A percentile compares a stretch with the other conserved stretches of the same genome.
phyloP scores from a whole-genome alignment of 768 basidiomycete species.

The Amanita pallidorosea region DNA sequence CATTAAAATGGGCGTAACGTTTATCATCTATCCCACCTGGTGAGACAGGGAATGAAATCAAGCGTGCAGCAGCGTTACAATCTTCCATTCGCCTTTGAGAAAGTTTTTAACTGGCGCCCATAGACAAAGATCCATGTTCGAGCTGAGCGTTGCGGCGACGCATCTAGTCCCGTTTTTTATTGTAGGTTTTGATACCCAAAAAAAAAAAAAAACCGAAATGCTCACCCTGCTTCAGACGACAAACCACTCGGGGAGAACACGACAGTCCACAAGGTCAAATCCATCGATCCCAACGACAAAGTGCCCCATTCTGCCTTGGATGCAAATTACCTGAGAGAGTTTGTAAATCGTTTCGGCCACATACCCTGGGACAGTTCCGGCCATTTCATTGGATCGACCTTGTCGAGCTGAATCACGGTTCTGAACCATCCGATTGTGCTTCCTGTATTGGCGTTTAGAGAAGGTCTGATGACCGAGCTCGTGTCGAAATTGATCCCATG shows the following conservation, averaged over 20 bases:
- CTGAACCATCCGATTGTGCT: constrained; percentile 52
- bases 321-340: background rate
- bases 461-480: constrained; percentile 37
- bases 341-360: background rate
- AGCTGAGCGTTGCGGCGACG: constrained; percentile 54
- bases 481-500: constrained; percentile 59
- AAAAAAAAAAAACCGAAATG: background rate
- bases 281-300: constrained; percentile 63
- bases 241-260: constrained; percentile 62
- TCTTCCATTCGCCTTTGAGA: constrained; percentile 64
- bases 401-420: constrained; percentile 59
- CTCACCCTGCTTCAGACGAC: constrained; percentile 49
- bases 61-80: constrained; percentile 23
- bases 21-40: constrained; percentile 29
- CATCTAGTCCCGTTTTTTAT: constrained; percentile 34
- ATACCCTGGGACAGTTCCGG: constrained; percentile 39
- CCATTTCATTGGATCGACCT: constrained; percentile 29
- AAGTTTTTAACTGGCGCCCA: constrained; percentile 61
- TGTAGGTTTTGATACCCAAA: background rate
- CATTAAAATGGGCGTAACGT: constrained; percentile 43
- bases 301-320: constrained; percentile 50
- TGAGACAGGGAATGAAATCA: background rate
- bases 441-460: constrained; percentile 21
- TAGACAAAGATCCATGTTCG: constrained; percentile 65
- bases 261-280: constrained; percentile 44